A percentile compares a stretch with the other conserved stretches of the same genome.
Evolutionary conservation across 192 early-diverging fungal genomes (phyloP).

Genomic region (Coemansia sp.): DNA sequence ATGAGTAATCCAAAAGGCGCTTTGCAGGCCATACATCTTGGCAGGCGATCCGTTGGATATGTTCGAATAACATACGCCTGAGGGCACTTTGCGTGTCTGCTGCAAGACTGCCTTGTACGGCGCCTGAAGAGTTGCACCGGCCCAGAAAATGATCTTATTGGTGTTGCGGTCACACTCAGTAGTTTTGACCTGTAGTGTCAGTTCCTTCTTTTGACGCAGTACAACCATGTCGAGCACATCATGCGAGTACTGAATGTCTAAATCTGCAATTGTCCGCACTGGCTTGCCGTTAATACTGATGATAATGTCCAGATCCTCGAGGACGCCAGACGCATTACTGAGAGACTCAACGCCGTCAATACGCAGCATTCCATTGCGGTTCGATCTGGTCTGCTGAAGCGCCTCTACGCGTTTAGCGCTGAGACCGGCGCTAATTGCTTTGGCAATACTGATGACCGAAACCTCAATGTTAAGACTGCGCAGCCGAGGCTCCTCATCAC

Average conservation of each 20-base stretch:
- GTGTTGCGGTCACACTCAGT: conserved; percentile 58
- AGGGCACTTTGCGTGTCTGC: conserved; percentile 63
- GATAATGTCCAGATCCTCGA: conserved; percentile 68
- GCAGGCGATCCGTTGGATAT: conserved; percentile 66
- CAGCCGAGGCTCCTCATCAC: conserved; percentile 53
- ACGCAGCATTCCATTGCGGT: conserved; percentile 58
- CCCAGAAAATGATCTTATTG: conserved; percentile 74
- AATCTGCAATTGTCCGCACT: conserved; percentile 59
- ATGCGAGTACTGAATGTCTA: conserved; percentile 56
- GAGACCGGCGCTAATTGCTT: conserved; percentile 61
- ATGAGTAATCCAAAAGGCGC: conserved; percentile 66
- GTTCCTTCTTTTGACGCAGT: conserved; percentile 70
- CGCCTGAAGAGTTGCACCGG: conserved; percentile 74
- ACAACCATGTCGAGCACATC: conserved; percentile 57
- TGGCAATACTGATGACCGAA: conserved; percentile 57
- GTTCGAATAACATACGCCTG: conserved; percentile 62
- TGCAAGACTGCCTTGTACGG: conserved; percentile 68
- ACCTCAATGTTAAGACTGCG: conserved; percentile 64
- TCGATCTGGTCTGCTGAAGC: conserved; percentile 54
- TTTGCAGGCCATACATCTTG: conserved; percentile 56
- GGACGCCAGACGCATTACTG: conserved; percentile 53
- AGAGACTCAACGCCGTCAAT: conserved; percentile 58
- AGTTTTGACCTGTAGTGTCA: conserved; percentile 64
- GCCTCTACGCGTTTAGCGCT: conserved; percentile 58
- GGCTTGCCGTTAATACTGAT: conserved; percentile 64